Evolutionary conservation across 306 rosid species (phyloP), one percentile per base, ranked within the genome.

Genomic region (Arachis stenosperma): DNA sequence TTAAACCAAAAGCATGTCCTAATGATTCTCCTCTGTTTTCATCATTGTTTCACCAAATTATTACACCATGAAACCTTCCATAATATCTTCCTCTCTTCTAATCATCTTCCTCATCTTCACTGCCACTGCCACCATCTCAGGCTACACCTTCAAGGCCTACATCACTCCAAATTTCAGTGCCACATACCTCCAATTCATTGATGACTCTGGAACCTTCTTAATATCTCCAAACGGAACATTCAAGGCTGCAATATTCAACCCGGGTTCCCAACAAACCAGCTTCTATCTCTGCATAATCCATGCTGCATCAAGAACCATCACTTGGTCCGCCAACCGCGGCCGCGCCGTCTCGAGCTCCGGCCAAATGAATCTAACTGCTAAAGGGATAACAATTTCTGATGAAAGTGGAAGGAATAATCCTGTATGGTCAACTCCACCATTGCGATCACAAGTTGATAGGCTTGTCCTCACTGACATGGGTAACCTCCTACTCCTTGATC

Each of bases 251-350:
- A 82, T 93, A 62, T 50, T 60, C 75, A 93, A 82, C 50, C 96
- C 94, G 2, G 70, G 65, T 37, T 56, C 57, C 15, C 86, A 85
- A 59, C 68, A 82, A 77, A 37, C 69, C 75, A 87, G 78, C 66
- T 91, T 87, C 76, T 88, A 90, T 74, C 36, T 93, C 52, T 90
- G 94, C 56, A 78, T 93, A 81, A 81, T 91, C 63, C 98, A 93
- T 62, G 84, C 17, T 22, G 78, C 85, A 9, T 88, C 98, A 41
- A 86, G 77, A 73, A 64, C 93, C 8, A 71, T 89, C 72, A 85
- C 88, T 75, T 93, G 97, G 98, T 86, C 96, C 9, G 98, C 92
- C 11, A 93, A 93, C 73, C 87, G 82, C 12, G 65, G 84, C 15
- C 82, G 75, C 8, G 82, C 97, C 7, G 80, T 93, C 72, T 85